Base-by-base conservation (phyloP, 148 eudicot genomes). In the Rhododendron ovatum region DNA sequence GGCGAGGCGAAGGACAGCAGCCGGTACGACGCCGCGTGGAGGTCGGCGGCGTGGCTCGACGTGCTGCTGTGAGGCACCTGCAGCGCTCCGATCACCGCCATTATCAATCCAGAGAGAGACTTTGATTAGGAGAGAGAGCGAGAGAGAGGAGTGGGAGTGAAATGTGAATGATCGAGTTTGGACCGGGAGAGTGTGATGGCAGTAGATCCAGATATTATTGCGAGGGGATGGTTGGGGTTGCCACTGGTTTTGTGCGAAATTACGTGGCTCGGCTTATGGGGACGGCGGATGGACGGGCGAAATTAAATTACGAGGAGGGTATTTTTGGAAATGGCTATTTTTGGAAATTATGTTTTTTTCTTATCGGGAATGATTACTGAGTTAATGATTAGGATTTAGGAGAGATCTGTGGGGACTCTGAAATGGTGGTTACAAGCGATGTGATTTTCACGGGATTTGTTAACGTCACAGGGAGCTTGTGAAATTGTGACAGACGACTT, bases 1-100 rank as follows among this genome's bases (percentile, higher is more conserved):
- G 98, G 91, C 14, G 98, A 95, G 0, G 92, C 85, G 74, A 91
- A 93, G 20, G 91, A 91, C 9, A 92, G 87, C 1, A 0, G 61
- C 57, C 80, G 81, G 41, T 39, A 81, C 59, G 89, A 39, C 57
- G 86, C 39, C 45, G 85, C n/a, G 8, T 12, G 67, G 22, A 0
- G 78, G 37, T 83, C 78, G 20, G 43, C 67, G 89, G 82, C 35
- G 79, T 53, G 7, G 79, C 85, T 47, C 79, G 63, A 61, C 0
- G 85, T 41, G 45, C 45, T 5, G 53, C 43, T 13, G 50, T 75
- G 85, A 2, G 88, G 77, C 43, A 78, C 87, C 80, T 79, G 88
- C 84, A 87, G 63, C 0, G 89, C 90, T 84, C 96, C 94, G 83
- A 89, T 89, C 17, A 90, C 84, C 10, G 92, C 88, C 94, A 93